Percentiles rank a stretch among this genome's conserved stretches.
These are phyloP conservation scores for Globisporangium heterothallicum DNA, from an alignment of 352 stramenopile species.

Conservation along the genomic window DNA sequence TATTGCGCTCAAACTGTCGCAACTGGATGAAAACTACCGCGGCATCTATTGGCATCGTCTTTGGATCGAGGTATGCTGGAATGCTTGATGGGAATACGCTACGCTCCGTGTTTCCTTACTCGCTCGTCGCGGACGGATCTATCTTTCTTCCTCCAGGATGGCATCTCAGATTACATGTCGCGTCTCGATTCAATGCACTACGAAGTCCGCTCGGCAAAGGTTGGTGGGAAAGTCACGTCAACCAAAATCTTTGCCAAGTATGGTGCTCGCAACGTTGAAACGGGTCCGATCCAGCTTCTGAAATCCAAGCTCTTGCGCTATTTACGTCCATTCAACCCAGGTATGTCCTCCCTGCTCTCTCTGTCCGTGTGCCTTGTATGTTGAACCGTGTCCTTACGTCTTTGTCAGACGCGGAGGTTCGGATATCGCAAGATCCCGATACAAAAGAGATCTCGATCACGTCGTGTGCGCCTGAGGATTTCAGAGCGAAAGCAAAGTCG, in stretches of 20 bases:
- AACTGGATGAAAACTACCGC: slow-evolving; percentile 72
- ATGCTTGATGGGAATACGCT: too few relatives aligned
- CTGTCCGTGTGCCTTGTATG: not conserved
- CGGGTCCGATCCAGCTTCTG: slow-evolving; percentile 67
- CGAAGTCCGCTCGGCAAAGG: slow-evolving; percentile 44
- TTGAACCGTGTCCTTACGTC: not conserved
- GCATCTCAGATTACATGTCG: slow-evolving; percentile 65
- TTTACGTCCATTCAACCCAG: slow-evolving; percentile 67
- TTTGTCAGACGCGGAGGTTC: slow-evolving; percentile 53
- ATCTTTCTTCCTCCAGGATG: slow-evolving; percentile 19
- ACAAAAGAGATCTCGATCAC: slow-evolving; percentile 65
- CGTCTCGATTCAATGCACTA: slow-evolving; percentile 71
- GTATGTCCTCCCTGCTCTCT: slow-evolving; percentile 13
- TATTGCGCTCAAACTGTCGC: slow-evolving; percentile 71
- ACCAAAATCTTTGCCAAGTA: slow-evolving; percentile 84
- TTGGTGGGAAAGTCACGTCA: slow-evolving; percentile 40
- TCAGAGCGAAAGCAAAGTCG: not conserved
- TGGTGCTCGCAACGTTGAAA: slow-evolving; percentile 76
- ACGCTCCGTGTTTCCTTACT: too few relatives aligned
- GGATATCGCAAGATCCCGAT: slow-evolving; percentile 44
- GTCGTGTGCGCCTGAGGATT: slow-evolving; percentile 31
- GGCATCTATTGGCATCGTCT: slow-evolving; percentile 71
- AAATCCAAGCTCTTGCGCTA: slow-evolving; percentile 80
- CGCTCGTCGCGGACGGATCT: too few relatives aligned
- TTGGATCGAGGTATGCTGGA: slow-evolving; percentile 68